Evolutionary conservation across 495 filamentous ascomycete species (phyloP).

Genomic region (Chlorociboria aeruginascens): DNA sequence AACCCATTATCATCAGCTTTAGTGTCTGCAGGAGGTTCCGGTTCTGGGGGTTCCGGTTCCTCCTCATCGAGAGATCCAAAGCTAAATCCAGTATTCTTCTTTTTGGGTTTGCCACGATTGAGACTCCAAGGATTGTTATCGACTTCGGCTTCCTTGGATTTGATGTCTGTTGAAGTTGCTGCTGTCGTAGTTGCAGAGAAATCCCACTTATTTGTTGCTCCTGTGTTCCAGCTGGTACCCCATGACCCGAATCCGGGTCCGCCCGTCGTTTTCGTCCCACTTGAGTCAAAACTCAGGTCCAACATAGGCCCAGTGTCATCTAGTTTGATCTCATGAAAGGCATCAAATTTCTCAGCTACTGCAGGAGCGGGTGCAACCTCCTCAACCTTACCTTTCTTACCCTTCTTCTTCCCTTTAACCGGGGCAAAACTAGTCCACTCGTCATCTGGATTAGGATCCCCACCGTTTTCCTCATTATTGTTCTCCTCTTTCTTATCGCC

Average conservation of each 20-base stretch:
- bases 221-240: constrained; percentile 27
- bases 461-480: constrained; percentile 16
- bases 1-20: constrained; percentile 20
- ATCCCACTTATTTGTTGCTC: constrained; percentile 19
- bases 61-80: constrained; percentile 28
- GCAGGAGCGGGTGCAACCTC: constrained; percentile 12
- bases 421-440: constrained; percentile 22
- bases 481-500: constrained; percentile 25
- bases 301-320: constrained; percentile 29
- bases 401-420: constrained; percentile 31
- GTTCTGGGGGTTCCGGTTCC: constrained; percentile 13
- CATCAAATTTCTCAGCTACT: constrained; percentile 19
- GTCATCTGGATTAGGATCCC: constrained; percentile 22
- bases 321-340: constrained; percentile 38
- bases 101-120: constrained; percentile 29
- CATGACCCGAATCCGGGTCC: constrained; percentile 23
- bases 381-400: constrained; percentile 24
- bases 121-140: constrained; percentile 29
- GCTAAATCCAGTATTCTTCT: constrained; percentile 23
- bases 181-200: constrained; percentile 20
- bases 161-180: constrained; percentile 8
- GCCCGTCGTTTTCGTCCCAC: constrained; percentile 12
- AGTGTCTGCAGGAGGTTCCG: constrained; percentile 17
- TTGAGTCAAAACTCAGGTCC: constrained; percentile 24
- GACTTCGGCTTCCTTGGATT: constrained; percentile 14